Percentiles rank a stretch among this genome's conserved stretches.
Conservation (phyloP, 2,329 filamentous ascomycete genomes). For the Chaetomiaceae sp. region DNA sequence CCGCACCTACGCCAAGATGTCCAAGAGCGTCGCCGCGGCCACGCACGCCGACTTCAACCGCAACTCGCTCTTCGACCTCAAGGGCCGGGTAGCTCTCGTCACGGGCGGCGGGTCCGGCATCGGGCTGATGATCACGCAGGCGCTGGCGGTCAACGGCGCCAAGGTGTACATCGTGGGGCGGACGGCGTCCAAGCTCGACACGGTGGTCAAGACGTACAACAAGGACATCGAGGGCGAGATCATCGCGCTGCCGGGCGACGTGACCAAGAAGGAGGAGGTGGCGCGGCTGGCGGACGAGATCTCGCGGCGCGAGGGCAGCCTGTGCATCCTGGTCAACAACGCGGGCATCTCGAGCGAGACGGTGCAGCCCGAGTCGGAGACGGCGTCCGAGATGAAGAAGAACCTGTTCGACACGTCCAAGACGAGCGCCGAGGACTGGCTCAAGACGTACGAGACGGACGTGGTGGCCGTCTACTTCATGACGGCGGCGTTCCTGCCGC, state of each 20-base stretch:
- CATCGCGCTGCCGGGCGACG: conserved; percentile 55
- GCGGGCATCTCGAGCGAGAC: conserved; percentile 56
- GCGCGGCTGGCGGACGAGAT: conserved; percentile 54
- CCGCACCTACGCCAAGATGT: conserved; percentile 23
- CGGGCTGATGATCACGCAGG: conserved; percentile 32
- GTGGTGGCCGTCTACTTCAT: conserved; percentile 65
- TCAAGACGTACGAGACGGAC: conserved; percentile 67
- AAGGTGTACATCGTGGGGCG: conserved; percentile 68
- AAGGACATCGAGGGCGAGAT: conserved; percentile 51
- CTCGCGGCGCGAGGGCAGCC: conserved; percentile 48
- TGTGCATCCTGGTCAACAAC: conserved; percentile 66
- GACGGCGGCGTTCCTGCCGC: conserved; percentile 57
- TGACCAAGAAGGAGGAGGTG: conserved; percentile 58
- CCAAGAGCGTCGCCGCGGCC: conserved; percentile 28
- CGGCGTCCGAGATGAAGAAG: conserved; percentile 47
- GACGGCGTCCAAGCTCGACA: conserved; percentile 57
- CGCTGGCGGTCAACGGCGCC: conserved; percentile 55
- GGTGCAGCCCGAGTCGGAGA: conserved; percentile 50
- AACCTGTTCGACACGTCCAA: conserved; percentile 63
- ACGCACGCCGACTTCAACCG: conserved; percentile 31
- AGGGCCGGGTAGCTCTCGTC: conserved; percentile 40
- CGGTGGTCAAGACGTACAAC: conserved; percentile 53
- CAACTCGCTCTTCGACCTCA: conserved; percentile 46
- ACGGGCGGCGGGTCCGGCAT: conserved; percentile 35
- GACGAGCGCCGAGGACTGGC: conserved; percentile 63